Conservation (phyloP, 768 basidiomycete genomes). For the Suillus subalutaceus region DNA sequence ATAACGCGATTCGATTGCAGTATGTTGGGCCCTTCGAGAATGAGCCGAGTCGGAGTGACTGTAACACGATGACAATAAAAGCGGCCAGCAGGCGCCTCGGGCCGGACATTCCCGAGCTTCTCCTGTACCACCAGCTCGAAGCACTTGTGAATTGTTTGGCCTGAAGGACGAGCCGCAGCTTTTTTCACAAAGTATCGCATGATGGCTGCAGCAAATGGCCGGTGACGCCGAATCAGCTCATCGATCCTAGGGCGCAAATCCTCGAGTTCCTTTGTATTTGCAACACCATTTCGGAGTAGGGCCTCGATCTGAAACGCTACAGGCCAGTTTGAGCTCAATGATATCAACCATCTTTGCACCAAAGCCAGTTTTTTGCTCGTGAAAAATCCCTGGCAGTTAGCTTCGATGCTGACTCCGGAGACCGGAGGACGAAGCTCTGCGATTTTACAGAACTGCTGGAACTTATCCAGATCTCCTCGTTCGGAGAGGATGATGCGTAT, state of each 20-base stretch:
- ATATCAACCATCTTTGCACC: slow-evolving; percentile 46
- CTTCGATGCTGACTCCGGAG: slow-evolving; percentile 47
- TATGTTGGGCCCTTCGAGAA: slow-evolving; percentile 76
- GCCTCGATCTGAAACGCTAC: slow-evolving; percentile 81
- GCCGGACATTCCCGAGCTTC: slow-evolving; percentile 20
- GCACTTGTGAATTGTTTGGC: slow-evolving; percentile 46
- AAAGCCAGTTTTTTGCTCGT: slow-evolving; percentile 45
- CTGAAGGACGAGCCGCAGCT: slow-evolving; percentile 48
- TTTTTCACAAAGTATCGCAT: slow-evolving; percentile 57
- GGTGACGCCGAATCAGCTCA: slow-evolving; percentile 37
- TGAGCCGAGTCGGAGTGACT: slow-evolving; percentile 72
- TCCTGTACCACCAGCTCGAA: slow-evolving; percentile 42
- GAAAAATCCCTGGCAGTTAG: slow-evolving; percentile 55
- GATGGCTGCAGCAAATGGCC: slow-evolving; percentile 45
- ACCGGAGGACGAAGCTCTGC: slow-evolving; percentile 47
- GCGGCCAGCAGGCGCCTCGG: slow-evolving; percentile 35
- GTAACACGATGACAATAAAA: slow-evolving; percentile 78
- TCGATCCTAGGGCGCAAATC: slow-evolving; percentile 48
- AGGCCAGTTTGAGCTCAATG: slow-evolving; percentile 52
- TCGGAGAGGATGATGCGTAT: slow-evolving; percentile 64
- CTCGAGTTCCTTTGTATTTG: slow-evolving; percentile 62
- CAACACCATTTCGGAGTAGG: slow-evolving; percentile 60
- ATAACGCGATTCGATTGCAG: slow-evolving; percentile 83
- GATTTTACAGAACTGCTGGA: slow-evolving; percentile 53
- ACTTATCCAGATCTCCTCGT: slow-evolving; percentile 43